A percentile compares a stretch with the other conserved stretches of the same genome.
These are phyloP conservation scores for Colletotrichum filicis DNA, from an alignment of 2,329 filamentous ascomycete species.

Conservation along the genomic window DNA sequence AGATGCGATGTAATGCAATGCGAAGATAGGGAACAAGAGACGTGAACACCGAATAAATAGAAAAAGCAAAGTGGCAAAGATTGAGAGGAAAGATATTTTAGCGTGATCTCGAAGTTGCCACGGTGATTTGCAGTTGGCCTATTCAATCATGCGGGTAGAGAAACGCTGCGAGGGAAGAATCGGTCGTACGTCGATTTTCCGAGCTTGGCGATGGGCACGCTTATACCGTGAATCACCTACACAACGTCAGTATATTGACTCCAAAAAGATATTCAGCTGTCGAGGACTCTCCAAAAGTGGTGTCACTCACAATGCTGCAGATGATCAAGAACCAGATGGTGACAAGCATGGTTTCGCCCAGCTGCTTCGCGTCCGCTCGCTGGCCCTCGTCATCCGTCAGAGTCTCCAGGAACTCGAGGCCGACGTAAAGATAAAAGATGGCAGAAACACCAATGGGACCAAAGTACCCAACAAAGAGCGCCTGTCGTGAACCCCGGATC, in stretches of 20 bases:
- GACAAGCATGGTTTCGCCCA: neutral
- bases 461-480: constrained; percentile 90
- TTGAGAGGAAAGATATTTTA: neutral
- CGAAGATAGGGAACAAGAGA: neutral
- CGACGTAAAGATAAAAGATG: constrained; percentile 88
- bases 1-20: neutral
- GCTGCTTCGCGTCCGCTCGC: neutral
- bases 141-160: neutral
- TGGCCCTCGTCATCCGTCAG: constrained; percentile 43
- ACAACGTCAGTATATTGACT: neutral
- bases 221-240: neutral
- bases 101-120: neutral
- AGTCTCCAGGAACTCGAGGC: constrained; percentile 74
- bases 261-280: neutral
- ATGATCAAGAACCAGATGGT: neutral
- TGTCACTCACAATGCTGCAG: neutral
- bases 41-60: neutral
- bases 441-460: constrained; percentile 91
- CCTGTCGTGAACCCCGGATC: constrained; percentile 79
- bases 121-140: neutral
- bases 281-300: neutral
- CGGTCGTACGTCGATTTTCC: neutral
- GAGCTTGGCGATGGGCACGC: neutral
- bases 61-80: neutral
- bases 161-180: neutral